Conservation (phyloP, 2,329 filamentous ascomycete genomes). For the Parascedosporium putredinis region DNA sequence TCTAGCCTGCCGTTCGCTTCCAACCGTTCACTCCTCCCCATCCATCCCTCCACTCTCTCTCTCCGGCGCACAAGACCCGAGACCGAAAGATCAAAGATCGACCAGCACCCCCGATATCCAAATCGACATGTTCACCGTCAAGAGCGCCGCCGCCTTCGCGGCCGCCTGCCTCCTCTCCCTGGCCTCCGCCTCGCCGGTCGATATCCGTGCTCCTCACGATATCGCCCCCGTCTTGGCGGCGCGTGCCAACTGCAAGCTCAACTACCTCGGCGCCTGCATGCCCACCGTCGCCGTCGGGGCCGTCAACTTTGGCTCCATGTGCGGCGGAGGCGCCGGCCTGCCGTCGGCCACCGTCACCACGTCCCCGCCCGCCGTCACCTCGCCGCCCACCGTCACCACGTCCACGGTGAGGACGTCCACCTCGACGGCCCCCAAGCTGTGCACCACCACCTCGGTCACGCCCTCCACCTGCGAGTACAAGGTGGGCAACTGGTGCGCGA, state of each 20-base stretch:
- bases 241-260: background rate
- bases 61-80: too few relatives aligned
- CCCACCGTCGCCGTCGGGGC: background rate
- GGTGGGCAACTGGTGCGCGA: constrained; percentile 43
- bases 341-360: constrained; percentile 13
- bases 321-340: too few relatives aligned
- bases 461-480: constrained; percentile 42
- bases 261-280: background rate
- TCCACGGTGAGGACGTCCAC: too few relatives aligned
- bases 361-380: constrained; percentile 16
- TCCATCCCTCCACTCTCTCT: too few relatives aligned
- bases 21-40: too few relatives aligned
- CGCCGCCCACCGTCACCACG: constrained; percentile 10
- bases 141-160: constrained; percentile 25
- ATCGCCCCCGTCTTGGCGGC: background rate
- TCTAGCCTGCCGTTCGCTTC: too few relatives aligned
- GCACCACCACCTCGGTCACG: constrained; percentile 33
- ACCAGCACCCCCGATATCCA: too few relatives aligned
- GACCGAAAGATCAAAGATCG: too few relatives aligned
- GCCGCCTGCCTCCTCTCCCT: constrained; percentile 26
- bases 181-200: constrained; percentile 32
- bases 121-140: constrained; percentile 24
- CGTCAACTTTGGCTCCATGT: too few relatives aligned
- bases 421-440: constrained; percentile 30
- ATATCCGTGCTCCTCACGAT: constrained; percentile 18